Evolutionary conservation across 2,329 filamentous ascomycete genomes (phyloP), one percentile per base, ranked within the genome.

Genomic region (Eurotiales sp.): DNA sequence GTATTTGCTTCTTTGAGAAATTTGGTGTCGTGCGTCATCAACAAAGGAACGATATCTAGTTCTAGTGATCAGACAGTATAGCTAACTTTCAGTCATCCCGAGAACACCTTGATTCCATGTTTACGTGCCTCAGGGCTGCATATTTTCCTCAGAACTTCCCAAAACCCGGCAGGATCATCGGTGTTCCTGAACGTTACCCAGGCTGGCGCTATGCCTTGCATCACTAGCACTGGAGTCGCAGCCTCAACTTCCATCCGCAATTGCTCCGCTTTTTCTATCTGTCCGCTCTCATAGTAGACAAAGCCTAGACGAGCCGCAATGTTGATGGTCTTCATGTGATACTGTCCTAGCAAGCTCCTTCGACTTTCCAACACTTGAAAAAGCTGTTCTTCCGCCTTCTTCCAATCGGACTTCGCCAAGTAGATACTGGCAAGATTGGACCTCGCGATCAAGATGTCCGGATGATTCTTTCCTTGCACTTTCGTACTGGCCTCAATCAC

Each of bases 381-480:
- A 8, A 30, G n/a, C n/a, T 56, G 49, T 40, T 56, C 30, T 50
- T 58, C 56, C 0, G 56, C 56, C 30, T 57, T 53, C 46, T 57
- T 52, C 55, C 56, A 58, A 15, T 45, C 51, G 45, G 44, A 43
- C 39, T 55, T 44, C 21, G 30, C 43, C 44, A 30, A 8, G 29
- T 48, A 55, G 21, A 46, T 55, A n/a, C 39, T 44, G 22, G 54
- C 56, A 19, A 58, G 48, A 29, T 52, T 50, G 46, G 5, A 52
- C 56, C 15, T 11, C 7, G 34, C 34, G 52, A 15, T 50, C 36
- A 58, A 40, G 19, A 50, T 56, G 29, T 37, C 27, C 12, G 46
- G 44, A 48, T 58, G 55, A 10, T 65, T 57, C 15, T 44, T 30
- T 8, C 60, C 59, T n/a, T 61, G 52, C 22, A 58, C 17, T 27